These are phyloP conservation scores for Lipomyces mesembrius DNA, from an alignment of 805 yeast species.

Conservation along the genomic window DNA sequence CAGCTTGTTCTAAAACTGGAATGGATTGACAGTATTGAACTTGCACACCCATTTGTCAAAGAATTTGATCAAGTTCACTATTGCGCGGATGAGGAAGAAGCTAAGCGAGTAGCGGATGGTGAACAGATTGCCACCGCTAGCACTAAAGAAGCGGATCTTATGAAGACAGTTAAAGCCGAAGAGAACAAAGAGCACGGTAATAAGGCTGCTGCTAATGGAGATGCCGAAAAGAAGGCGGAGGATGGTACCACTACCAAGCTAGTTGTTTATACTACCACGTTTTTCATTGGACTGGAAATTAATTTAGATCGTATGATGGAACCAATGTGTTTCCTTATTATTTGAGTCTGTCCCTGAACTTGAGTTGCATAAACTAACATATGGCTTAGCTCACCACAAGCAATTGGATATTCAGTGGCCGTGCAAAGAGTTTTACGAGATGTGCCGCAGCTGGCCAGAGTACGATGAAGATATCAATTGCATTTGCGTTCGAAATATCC, in stretches of 20 bases:
- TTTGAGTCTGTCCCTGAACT: background rate
- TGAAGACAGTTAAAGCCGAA: constrained; percentile 28
- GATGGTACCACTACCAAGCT: constrained; percentile 38
- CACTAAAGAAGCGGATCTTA: constrained; percentile 36
- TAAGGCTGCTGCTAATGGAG: constrained; percentile 39
- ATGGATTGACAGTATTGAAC: constrained; percentile 67
- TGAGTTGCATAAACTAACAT: background rate
- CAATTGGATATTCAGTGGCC: constrained; percentile 82
- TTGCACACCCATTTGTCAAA: constrained; percentile 91
- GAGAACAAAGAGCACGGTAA: constrained; percentile 39
- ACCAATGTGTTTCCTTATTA: background rate
- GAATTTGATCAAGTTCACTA: constrained; percentile 63
- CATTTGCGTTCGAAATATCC: constrained; percentile 72
- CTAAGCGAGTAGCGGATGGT: constrained; percentile 59
- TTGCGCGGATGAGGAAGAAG: constrained; percentile 59
- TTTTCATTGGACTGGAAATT: constrained; percentile 78
- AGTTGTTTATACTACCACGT: constrained; percentile 66
- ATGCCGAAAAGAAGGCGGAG: constrained; percentile 35
- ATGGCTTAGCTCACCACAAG: constrained; percentile 34
- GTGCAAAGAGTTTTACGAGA: constrained; percentile 82
- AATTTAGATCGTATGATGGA: constrained; percentile 44
- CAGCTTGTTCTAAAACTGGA: constrained; percentile 83
- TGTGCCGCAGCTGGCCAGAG: constrained; percentile 74
- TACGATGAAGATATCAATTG: constrained; percentile 65
- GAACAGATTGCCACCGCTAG: constrained; percentile 54